phyloP scores from a whole-genome alignment of 2,329 filamentous ascomycete species.

The Sporothrix phasma region DNA sequence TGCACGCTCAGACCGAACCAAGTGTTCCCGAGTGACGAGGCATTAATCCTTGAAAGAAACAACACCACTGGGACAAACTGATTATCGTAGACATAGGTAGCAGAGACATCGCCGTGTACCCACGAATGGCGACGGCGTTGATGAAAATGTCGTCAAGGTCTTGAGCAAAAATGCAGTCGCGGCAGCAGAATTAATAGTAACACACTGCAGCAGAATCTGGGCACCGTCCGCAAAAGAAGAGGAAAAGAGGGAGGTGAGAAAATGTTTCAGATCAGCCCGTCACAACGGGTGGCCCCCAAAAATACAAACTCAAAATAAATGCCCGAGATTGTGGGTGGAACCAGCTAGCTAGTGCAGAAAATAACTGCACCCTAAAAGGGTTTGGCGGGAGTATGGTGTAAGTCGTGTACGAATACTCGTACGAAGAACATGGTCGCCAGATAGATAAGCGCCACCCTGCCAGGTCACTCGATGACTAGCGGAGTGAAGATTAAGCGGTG shows the following conservation, averaged over 20 bases:
- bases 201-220: not conserved
- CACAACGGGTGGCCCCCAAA: not conserved
- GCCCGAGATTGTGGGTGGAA: not conserved
- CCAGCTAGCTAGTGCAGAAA: too few relatives aligned
- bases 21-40: not conserved
- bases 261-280: not conserved
- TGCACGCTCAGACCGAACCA: not conserved
- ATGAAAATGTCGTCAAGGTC: not conserved
- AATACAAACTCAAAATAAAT: not conserved
- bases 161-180: not conserved
- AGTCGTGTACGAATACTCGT: too few relatives aligned
- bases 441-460: too few relatives aligned
- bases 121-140: not conserved
- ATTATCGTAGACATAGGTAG: not conserved
- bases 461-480: too few relatives aligned
- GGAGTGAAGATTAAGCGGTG: too few relatives aligned
- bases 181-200: not conserved
- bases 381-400: too few relatives aligned
- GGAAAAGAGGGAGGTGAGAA: too few relatives aligned
- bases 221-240: too few relatives aligned
- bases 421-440: too few relatives aligned
- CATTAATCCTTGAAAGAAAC: not conserved
- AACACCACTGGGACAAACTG: not conserved
- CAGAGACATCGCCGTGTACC: not conserved
- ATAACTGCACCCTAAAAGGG: too few relatives aligned